These are phyloP conservation scores for Tetracentron sinense DNA, from an alignment of 164 flowering plant genomes.

Conservation along the genomic window DNA sequence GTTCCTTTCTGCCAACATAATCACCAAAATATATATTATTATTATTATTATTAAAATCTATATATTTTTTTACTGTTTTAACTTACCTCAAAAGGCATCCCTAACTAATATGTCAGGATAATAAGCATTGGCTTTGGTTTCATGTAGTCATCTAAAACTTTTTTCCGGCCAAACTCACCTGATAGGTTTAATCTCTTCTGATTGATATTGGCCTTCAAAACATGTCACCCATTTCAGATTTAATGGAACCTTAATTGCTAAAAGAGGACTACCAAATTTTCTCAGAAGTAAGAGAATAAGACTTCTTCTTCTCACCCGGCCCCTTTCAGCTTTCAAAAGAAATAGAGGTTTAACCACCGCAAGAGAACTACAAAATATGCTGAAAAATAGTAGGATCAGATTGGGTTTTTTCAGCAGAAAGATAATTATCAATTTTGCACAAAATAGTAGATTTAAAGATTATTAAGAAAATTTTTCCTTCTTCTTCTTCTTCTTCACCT, in stretches of 20 bases:
- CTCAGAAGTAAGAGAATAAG: not conserved
- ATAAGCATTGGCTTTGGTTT: conserved; percentile 10
- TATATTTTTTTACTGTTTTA: not conserved
- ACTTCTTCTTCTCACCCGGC: too few species aligned
- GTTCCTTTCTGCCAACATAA: conserved; percentile 5
- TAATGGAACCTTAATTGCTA: not conserved
- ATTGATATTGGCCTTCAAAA: not conserved
- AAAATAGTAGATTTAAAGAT: not conserved
- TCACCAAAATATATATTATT: too few species aligned
- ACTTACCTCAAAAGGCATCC: not conserved
- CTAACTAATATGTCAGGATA: conserved; percentile 8
- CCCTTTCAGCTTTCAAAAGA: not conserved
- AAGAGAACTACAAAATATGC: not conserved
- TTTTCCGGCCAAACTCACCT: too few species aligned
- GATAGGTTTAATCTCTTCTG: conserved; percentile 11
- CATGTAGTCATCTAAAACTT: conserved; percentile 19
- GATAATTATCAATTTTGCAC: not conserved
- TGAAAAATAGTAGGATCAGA: not conserved
- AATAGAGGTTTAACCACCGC: not conserved
- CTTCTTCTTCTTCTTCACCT: not conserved
- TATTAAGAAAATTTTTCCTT: too few species aligned
- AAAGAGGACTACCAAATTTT: not conserved
- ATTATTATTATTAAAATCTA: too few species aligned
- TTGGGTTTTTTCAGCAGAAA: not conserved
- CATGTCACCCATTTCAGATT: not conserved